A percentile compares a stretch with the other conserved stretches of the same genome.
Conservation (phyloP, 768 basidiomycete genomes). For the Fomitopsis pulvina region DNA sequence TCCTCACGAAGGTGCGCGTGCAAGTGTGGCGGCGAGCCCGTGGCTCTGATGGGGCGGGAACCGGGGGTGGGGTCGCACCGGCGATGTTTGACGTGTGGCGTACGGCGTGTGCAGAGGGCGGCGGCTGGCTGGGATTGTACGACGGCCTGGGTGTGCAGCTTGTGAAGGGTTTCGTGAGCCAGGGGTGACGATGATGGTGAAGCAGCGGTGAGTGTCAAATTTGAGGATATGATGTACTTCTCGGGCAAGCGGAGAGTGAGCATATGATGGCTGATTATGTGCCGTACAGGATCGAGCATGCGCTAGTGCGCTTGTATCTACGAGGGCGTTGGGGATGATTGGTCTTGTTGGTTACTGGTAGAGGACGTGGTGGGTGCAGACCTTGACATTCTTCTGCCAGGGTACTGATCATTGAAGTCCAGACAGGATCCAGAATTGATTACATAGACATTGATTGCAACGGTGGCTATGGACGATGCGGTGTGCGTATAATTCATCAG, state of each 20-base stretch:
- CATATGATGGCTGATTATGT: background rate
- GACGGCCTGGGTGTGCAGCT: constrained; percentile 47
- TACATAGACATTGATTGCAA: too few relatives aligned
- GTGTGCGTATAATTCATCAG: too few relatives aligned
- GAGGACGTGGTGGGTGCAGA: background rate
- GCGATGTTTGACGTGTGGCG: constrained; percentile 19
- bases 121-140: constrained; percentile 32
- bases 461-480: too few relatives aligned
- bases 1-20: constrained; percentile 52
- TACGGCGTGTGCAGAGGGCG: constrained; percentile 6
- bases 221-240: background rate
- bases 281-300: constrained; percentile 5
- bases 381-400: background rate
- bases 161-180: constrained; percentile 47
- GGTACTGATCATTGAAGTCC: too few relatives aligned
- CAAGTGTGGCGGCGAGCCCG: constrained; percentile 26
- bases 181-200: constrained; percentile 52
- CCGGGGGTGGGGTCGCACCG: constrained; percentile 15
- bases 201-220: constrained; percentile 36
- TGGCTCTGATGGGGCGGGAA: constrained; percentile 24
- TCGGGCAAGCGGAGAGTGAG: background rate
- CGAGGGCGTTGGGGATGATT: background rate
- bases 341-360: background rate
- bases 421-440: too few relatives aligned
- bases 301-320: constrained; percentile 1